phyloP scores from a whole-genome alignment of 768 basidiomycete genomes.

The Tricholoma terreum region DNA sequence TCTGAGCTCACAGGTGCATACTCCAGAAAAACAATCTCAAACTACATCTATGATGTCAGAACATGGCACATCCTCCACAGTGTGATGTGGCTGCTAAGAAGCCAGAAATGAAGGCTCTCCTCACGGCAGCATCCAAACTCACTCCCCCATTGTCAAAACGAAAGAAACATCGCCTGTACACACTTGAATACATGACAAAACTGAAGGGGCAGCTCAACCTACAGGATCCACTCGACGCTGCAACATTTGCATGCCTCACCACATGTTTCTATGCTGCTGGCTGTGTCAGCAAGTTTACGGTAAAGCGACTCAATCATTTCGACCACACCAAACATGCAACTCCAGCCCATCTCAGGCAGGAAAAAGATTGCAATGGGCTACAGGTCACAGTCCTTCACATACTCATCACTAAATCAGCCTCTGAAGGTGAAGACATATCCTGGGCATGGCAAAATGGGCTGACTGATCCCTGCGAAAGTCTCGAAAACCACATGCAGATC shows the following conservation, averaged over 20 bases:
- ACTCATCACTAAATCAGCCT: constrained; percentile 12
- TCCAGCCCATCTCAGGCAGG: not conserved
- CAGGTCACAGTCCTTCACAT: too few species aligned
- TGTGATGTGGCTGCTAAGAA: too few species aligned
- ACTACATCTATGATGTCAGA: too few species aligned
- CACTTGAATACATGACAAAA: not conserved
- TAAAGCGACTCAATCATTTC: not conserved
- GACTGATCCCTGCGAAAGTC: too few species aligned
- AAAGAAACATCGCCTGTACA: not conserved
- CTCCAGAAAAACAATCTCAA: too few species aligned
- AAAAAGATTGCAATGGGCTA: not conserved
- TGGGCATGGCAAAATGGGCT: constrained; percentile 10
- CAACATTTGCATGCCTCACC: constrained; percentile 14
- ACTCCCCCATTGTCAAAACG: too few species aligned
- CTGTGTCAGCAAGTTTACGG: constrained; percentile 20
- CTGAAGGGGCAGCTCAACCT: not conserved
- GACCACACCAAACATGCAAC: too few species aligned
- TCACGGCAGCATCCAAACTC: too few species aligned
- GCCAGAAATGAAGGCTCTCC: too few species aligned
- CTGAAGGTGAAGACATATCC: constrained; percentile 11
- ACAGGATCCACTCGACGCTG: not conserved
- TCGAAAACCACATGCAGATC: constrained; percentile 4
- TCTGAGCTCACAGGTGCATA: too few species aligned
- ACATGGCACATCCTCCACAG: too few species aligned
- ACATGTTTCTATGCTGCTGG: constrained; percentile 13